phyloP scores from a whole-genome alignment of 2,329 filamentous ascomycete species.

The Colletotrichum orchidophilum region DNA sequence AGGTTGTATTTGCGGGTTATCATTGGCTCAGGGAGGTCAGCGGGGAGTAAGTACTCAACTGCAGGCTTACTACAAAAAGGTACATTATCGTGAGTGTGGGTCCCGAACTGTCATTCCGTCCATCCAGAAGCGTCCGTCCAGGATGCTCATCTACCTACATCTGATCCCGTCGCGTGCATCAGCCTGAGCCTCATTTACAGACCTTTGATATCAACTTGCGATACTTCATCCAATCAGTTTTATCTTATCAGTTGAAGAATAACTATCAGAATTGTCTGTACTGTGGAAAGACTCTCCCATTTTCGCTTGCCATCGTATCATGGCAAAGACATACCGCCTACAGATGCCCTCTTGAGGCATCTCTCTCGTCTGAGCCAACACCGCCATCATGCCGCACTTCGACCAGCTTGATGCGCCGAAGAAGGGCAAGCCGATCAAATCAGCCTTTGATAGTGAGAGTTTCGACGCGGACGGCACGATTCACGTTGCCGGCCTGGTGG shows the following conservation, averaged over 20 bases:
- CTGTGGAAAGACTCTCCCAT: not conserved
- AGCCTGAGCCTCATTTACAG: constrained; percentile 15
- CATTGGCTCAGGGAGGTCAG: not conserved
- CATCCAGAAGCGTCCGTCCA: constrained; percentile 1
- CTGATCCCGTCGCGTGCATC: constrained; percentile 29
- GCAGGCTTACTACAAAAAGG: not conserved
- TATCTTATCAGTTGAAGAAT: not conserved
- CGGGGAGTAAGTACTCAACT: not conserved
- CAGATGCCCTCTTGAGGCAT: constrained; percentile 32
- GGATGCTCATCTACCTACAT: not conserved
- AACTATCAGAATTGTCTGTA: not conserved
- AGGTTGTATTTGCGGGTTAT: not conserved
- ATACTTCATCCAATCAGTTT: not conserved
- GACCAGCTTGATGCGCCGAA: constrained; percentile 58
- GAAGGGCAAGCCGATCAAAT: constrained; percentile 69
- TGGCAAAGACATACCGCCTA: constrained; percentile 27
- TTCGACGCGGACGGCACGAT: constrained; percentile 89
- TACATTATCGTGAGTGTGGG: not conserved
- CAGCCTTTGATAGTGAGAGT: constrained; percentile 84
- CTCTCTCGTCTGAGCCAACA: constrained; percentile 25
- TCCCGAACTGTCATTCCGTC: constrained; percentile 1
- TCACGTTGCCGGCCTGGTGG: constrained; percentile 81
- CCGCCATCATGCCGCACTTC: constrained; percentile 58
- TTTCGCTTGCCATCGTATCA: constrained; percentile 7
- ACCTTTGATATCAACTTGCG: constrained; percentile 5